phyloP scores from a whole-genome alignment of 2,329 filamentous ascomycete species.

The Talaromyces funiculosus region DNA sequence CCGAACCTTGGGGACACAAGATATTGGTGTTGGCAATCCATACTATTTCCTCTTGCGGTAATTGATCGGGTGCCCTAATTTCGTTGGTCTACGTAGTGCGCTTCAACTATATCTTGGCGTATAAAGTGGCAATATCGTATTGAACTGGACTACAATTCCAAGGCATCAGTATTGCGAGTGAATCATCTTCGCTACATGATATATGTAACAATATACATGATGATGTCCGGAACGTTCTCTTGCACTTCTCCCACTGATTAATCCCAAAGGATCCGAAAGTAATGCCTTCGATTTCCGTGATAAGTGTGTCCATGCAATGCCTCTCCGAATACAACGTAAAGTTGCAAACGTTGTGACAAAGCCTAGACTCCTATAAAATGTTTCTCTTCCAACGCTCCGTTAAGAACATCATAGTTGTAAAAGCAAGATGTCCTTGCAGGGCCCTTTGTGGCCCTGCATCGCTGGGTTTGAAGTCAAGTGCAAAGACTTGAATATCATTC shows the following conservation, averaged over 20 bases:
- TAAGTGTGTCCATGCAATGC: neutral
- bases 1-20: neutral
- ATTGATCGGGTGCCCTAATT: conserved; percentile 1
- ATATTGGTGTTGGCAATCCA: neutral
- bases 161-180: neutral
- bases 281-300: conserved; percentile 34
- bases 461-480: conserved; percentile 46
- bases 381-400: conserved; percentile 75
- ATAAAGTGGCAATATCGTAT: neutral
- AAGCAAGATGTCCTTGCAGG: conserved; percentile 62
- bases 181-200: neutral
- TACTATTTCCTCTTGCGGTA: neutral
- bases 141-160: neutral
- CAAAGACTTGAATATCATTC: neutral
- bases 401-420: conserved; percentile 62
- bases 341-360: conserved; percentile 18
- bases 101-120: neutral
- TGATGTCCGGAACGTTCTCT: conserved; percentile 38
- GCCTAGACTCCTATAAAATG: conserved; percentile 8
- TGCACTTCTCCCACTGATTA: conserved; percentile 32
- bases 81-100: neutral
- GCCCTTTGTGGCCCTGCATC: conserved; percentile 65
- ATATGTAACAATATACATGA: neutral
- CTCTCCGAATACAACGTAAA: conserved; percentile 14
- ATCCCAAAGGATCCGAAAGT: conserved; percentile 25